Base-by-base conservation (phyloP, 257 asterid species). In the Pogostemon cablin region DNA sequence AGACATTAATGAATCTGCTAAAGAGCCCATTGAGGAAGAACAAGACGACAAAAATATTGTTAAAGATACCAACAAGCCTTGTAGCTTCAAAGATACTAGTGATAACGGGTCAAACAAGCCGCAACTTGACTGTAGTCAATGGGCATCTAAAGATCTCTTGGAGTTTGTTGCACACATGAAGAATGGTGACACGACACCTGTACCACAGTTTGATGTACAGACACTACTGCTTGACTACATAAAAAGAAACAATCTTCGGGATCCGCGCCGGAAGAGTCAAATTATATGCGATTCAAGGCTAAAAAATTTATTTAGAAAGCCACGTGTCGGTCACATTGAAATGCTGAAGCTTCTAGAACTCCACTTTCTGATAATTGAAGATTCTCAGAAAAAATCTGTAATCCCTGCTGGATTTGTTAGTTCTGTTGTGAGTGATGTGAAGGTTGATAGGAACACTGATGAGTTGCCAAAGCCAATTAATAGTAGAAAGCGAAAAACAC, bases 281-380 rank as follows among this genome's bases (percentile, higher is more conserved):
- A 81, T 92, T 38, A 65, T 88, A 59, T 92, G 98, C 49, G 98
- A 92, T 74, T 61, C 54, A 32, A 88, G 88, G 85, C 95, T 92
- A 47, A 83, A 78, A 69, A 92, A 79, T 77, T 73, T 92, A 48
- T 92, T 92, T 73, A 87, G 98, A 55, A 90, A 82, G 83, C 81
- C 88, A 64, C 85, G 83, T 10, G 87, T 92, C 62, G 91, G 90
- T 62, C 95, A 86, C 72, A 76, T 78, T 50, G 98, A 92, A 74
- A 92, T 90, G 96, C 79, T 86, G 62, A 86, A 88, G 87, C 96
- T 92, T 84, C 88, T 92, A 6, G 91, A 88, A 67, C 84, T 47
- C 81, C 98, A 92, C 80, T 76, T 87, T 78, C 87, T 79, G 54
- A 73, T 54, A 44, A 82, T 82, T 81, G 89, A 79, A 75, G 85